phyloP scores from a whole-genome alignment of 345 rosid genomes.

The Pistacia atlantica region DNA sequence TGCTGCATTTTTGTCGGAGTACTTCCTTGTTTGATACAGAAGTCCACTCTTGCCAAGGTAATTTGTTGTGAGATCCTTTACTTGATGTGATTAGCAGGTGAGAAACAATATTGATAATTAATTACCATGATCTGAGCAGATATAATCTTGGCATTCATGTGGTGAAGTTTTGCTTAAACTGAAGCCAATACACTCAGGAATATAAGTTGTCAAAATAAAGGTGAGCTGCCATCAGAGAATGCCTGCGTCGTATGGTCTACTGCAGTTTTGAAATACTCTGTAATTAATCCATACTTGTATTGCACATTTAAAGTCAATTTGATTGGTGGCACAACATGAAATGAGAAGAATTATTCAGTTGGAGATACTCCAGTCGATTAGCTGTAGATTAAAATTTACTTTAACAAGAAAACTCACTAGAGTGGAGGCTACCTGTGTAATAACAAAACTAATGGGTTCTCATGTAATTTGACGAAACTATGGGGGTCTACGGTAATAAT shows the following conservation, averaged over 20 bases:
- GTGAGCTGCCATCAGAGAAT: background rate
- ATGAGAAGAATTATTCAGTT: background rate
- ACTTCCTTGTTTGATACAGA: slow-evolving; percentile 44
- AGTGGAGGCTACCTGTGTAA: no score
- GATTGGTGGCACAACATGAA: background rate
- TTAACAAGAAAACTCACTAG: no score
- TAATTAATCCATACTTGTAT: background rate
- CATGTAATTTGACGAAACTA: no score
- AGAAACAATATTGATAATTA: background rate
- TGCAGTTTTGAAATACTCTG: background rate
- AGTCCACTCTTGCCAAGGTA: slow-evolving; percentile 3
- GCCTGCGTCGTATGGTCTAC: background rate
- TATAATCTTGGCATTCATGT: background rate
- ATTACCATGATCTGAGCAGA: background rate
- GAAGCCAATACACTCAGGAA: background rate
- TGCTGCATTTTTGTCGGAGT: slow-evolving; percentile 69
- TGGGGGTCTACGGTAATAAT: no score
- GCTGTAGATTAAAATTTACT: background rate
- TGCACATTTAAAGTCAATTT: background rate
- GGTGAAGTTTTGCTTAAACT: background rate
- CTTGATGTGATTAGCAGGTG: background rate
- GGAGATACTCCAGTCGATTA: no score
- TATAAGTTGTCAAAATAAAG: background rate
- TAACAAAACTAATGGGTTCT: no score
- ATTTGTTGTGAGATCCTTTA: background rate